phyloP scores from a whole-genome alignment of 2,329 filamentous ascomycete species.

The Scytalidium lignicola region DNA sequence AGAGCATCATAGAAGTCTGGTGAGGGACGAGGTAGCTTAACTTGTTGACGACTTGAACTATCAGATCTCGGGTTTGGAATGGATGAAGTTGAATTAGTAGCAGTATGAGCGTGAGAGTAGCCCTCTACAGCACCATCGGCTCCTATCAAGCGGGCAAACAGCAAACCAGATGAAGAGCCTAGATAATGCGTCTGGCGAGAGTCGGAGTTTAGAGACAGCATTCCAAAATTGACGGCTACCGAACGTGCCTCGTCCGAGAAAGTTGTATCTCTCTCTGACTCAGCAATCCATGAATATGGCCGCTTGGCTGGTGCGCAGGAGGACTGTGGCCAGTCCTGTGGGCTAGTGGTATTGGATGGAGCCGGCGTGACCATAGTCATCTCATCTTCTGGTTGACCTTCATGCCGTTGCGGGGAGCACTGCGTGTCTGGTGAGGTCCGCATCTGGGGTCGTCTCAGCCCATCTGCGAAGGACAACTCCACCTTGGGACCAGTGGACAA shows the following conservation, averaged over 20 bases:
- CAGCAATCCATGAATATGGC: neutral
- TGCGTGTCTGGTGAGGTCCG: neutral
- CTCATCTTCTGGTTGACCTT: neutral
- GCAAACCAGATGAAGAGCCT: constrained; percentile 31
- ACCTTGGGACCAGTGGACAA: constrained; percentile 21
- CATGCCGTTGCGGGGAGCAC: too few relatives aligned
- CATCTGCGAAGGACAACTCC: neutral
- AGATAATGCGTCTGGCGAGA: constrained; percentile 33
- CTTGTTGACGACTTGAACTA: too few relatives aligned
- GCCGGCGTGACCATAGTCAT: neutral
- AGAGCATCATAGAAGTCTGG: neutral
- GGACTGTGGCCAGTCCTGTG: too few relatives aligned
- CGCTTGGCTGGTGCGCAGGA: neutral
- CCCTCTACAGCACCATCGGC: neutral
- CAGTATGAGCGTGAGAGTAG: neutral
- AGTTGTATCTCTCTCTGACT: neutral
- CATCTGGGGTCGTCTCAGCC: neutral
- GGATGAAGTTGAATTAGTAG: neutral
- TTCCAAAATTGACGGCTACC: constrained; percentile 28
- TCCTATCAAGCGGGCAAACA: constrained; percentile 24
- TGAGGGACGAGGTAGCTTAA: too few relatives aligned
- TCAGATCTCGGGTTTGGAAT: neutral
- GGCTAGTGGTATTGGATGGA: neutral
- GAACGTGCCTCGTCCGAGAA: constrained; percentile 6
- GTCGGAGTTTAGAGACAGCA: constrained; percentile 33